Base-by-base conservation (phyloP, 495 filamentous ascomycete genomes). In the Daldinia childiae region DNA sequence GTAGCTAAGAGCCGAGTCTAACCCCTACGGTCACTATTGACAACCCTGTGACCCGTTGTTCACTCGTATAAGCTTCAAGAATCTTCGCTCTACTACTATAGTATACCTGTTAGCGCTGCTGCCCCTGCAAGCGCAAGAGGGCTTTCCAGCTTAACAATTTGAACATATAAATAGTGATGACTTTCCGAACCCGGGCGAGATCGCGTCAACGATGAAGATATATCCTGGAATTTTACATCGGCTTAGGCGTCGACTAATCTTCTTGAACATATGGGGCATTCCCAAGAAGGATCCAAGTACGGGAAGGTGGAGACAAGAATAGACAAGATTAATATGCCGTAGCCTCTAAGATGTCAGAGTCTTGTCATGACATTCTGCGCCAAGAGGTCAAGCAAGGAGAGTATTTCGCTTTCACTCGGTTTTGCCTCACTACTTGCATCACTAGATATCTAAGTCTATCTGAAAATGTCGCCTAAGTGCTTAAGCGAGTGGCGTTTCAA, bases 401-500 rank as follows among this genome's bases (percentile, higher is more conserved):
- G 39, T 58, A 54, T 62, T 29, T 76, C 73, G 75, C 64, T 77
- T 77, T 77, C 68, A 67, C 52, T 77, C 75, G 73, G 75, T 17
- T 58, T 72, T 69, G 68, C 73, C 70, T 67, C 71, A 68, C 62
- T 70, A 74, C 60, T 57, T 72, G 73, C 66, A 77, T 71, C 55
- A 65, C 68, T 68, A 43, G 62, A 59, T 64, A 48, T 56, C 51
- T 62, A 59, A n/a, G 62, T 38, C 58, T 51, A 74, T 72, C 59
- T 76, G 41, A 69, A 56, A 38, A 71, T 56, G 71, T 66, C 57
- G 71, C 57, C 74, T 71, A 71, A 69, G 62, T 64, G 68, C 74
- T 76, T 76, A 78, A 78, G 76, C 76, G 76, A 78, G 69, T 69
- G 74, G 74, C 71, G 69, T 69, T 75, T 68, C 68, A 72, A 72